phyloP scores from a whole-genome alignment of 768 basidiomycete genomes.

The Mycena belliarum region DNA sequence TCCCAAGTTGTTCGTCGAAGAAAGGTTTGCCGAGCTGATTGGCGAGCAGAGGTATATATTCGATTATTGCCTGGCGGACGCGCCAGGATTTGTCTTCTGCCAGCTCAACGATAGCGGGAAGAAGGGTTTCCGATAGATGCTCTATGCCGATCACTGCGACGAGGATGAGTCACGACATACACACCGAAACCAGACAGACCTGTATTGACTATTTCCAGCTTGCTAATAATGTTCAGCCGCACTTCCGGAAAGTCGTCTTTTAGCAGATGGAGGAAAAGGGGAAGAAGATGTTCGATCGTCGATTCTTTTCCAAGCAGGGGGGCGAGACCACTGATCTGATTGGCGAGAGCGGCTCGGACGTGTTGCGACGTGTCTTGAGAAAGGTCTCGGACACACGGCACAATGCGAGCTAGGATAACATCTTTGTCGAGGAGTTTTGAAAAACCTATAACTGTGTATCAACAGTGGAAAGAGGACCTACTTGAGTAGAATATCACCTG shows the following conservation, averaged over 20 bases:
- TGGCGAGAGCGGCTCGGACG: constrained; percentile 94
- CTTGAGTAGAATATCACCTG: constrained; percentile 57
- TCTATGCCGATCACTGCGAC: constrained; percentile 94
- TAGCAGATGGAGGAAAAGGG: constrained; percentile 91
- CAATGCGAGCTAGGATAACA: constrained; percentile 87
- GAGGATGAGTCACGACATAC: constrained; percentile 14
- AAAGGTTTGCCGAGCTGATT: constrained; percentile 96
- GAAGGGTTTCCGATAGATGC: constrained; percentile 87
- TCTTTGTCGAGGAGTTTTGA: constrained; percentile 92
- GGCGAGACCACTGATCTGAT: constrained; percentile 94
- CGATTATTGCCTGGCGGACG: constrained; percentile 98
- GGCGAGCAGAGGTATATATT: constrained; percentile 98
- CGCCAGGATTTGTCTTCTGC: constrained; percentile 99
- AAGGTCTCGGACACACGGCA: constrained; percentile 93
- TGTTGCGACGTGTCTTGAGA: constrained; percentile 95
- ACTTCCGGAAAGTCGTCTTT: constrained; percentile 99
- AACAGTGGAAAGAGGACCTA: constrained; percentile 6
- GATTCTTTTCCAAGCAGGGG: constrained; percentile 91
- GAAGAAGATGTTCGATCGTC: constrained; percentile 95
- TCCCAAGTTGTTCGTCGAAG: constrained; percentile 96
- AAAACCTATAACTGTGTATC: constrained; percentile 63
- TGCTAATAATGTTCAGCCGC: constrained; percentile 95
- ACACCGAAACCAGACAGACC: constrained; percentile 51
- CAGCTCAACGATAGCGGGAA: constrained; percentile 96
- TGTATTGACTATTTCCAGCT: constrained; percentile 91